Evolutionary conservation across 192 early-diverging fungal genomes (phyloP), one percentile per base, ranked within the genome.

Genomic region (Backusella morwellensis): DNA sequence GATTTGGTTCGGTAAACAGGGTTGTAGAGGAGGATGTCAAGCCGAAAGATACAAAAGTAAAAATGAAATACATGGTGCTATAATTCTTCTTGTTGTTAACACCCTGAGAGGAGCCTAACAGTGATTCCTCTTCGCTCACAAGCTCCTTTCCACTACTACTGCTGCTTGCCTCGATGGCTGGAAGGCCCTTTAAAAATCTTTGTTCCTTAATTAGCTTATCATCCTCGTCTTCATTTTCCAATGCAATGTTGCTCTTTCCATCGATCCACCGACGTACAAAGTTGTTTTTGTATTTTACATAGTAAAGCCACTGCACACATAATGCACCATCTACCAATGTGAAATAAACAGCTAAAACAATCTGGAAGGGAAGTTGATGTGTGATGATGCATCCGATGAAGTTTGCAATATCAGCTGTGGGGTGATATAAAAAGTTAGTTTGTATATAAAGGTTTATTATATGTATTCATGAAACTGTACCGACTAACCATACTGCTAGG

Each of bases 291-390:
- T 38, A 77, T 34, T 77, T 70, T 1, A 80, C 79, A 67, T 80
- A 80, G 72, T 75, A 80, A n/a, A 80, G 26, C 74, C 75, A 80
- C 50, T 80, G 79, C 1, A 56, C 36, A 54, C 79, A 80, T 35
- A 80, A 44, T 2, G 76, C 29, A 8, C 75, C 76, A 67, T 80
- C 79, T 41, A 80, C 72, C 11, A 76, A 42, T 17, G 75, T 76
- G 50, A 73, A 80, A 59, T 80, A 80, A 56, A 76, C 72, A n/a
- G 79, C 72, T 14, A 80, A 59, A 68, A 76, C 68, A 5, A 80
- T 52, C 23, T 95, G 94, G 52, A 95, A 95, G 17, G 86, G 84
- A 26, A 90, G 88, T 73, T 94, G 94, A 6, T 88, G 69, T 42
- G 92, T 90, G 21, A 91, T 77, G 21, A 93, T 74, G 19, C 92